Evolutionary conservation across 441 rosid genomes (phyloP), one percentile per base, ranked within the genome.

Genomic region (Populus tomentosa): DNA sequence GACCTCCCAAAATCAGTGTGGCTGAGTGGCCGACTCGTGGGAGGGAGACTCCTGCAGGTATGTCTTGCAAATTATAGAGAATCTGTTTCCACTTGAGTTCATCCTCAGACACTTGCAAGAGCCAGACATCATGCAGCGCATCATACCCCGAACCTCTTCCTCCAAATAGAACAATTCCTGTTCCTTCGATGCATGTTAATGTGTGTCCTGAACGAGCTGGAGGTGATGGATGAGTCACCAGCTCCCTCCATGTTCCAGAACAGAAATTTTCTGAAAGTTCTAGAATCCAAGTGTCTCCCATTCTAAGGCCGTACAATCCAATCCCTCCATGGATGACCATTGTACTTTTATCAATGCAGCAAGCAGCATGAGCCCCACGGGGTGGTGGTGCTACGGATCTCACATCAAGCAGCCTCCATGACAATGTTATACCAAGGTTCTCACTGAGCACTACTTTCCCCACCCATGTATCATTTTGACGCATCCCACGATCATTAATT

Each of bases 21-120:
- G 97, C 97, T 0, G 97, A 91, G 89, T 95, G 99, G 81, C 98
- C 99, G 70, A 94, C 99, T 24, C 98, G 85, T 0, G 97, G 91
- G 68, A 95, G 90, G 66, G 90, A 85, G 70, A 76, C 67, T 79
- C 89, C 89, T 40, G 78, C 89, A 0, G 95, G 91, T 59, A 89
- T 81, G 70, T 83, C 87, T 20, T 75, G 79, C 70, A 87, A 62
- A 38, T 92, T 92, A 26, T 91, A 92, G 64, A 80, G 74, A 61
- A 94, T 73, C 77, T 86, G 90, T 28, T 85, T 81, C 98, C 97
- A 94, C 73, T 83, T 84, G 24, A 82, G 71, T 64, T 76, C 76
- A 67, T 69, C 82, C 36, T 85, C 83, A 1, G 80, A 83, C 73
- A 75, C 80, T 69, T 91, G 88, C 85, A 94, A 78, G 28, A 89